A percentile compares a stretch with the other conserved stretches of the same genome.
phyloP scores from a whole-genome alignment of 345 rosid genomes.

The Pistacia atlantica region DNA sequence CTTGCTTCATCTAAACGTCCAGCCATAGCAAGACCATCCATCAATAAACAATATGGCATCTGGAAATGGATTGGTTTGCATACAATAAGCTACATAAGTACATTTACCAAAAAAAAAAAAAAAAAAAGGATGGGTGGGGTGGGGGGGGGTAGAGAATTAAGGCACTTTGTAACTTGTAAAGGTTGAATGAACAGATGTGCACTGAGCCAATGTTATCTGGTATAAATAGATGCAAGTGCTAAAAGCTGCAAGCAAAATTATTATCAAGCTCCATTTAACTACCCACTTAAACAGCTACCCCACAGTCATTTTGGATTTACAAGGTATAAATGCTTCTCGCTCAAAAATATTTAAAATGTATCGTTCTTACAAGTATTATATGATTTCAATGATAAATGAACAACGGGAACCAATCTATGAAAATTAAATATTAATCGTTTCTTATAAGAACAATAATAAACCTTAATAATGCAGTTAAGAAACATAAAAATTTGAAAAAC shows the following conservation, averaged over 20 bases:
- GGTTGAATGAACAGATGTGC: neutral
- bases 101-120: neutral
- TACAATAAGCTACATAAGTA: conserved; percentile 19
- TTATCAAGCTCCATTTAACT: neutral
- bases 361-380: neutral
- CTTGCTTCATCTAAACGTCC: too few species aligned
- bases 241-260: conserved; percentile 3
- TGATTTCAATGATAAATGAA: conserved; percentile 1
- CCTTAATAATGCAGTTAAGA: neutral
- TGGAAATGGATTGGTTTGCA: conserved; percentile 29
- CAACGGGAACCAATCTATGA: neutral
- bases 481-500: neutral
- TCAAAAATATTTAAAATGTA: neutral
- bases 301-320: neutral
- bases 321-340: neutral
- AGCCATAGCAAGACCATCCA: conserved; percentile 39
- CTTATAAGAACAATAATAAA: neutral
- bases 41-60: conserved; percentile 91
- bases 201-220: neutral
- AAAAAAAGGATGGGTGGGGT: neutral
- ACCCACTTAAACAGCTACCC: neutral
- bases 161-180: neutral
- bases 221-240: neutral
- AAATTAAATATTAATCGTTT: neutral
- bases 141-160: neutral